Conservation (phyloP, 768 basidiomycete genomes). For the Naganishia antarctica region DNA sequence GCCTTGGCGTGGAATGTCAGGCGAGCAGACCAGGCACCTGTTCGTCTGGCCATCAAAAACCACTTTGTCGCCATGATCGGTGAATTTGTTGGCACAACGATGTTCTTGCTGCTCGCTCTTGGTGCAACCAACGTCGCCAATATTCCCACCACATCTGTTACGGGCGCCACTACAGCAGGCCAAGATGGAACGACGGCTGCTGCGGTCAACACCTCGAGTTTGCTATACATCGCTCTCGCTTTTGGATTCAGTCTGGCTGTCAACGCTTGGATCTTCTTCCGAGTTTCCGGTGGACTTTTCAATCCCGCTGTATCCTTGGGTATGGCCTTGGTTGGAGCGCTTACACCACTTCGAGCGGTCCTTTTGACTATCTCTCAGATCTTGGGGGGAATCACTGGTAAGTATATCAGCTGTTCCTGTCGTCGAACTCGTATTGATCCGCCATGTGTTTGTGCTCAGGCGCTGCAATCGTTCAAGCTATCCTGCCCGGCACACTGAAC, state of each 20-base stretch:
- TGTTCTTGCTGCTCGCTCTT: conserved; percentile 48
- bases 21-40: conserved; percentile 35
- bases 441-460: no score
- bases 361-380: conserved; percentile 48
- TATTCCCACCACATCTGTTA: conserved; percentile 44
- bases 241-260: conserved; percentile 48
- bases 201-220: conserved; percentile 45
- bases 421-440: no score
- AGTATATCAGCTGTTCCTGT: no score
- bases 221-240: conserved; percentile 46
- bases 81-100: conserved; percentile 46
- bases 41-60: conserved; percentile 41
- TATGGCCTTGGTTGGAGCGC: conserved; percentile 48
- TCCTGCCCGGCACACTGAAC: conserved; percentile 46
- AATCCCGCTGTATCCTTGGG: conserved; percentile 51
- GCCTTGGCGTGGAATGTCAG: conserved; percentile 37
- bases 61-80: conserved; percentile 47
- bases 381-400: conserved; percentile 48
- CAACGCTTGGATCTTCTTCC: conserved; percentile 50
- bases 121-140: conserved; percentile 48
- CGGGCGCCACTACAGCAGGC: conserved; percentile 38
- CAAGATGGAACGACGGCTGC: conserved; percentile 38
- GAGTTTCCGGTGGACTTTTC: conserved; percentile 49
- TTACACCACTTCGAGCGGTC: conserved; percentile 47
- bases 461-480: conserved; percentile 45